A percentile compares a stretch with the other conserved stretches of the same genome.
phyloP scores from a whole-genome alignment of 148 eudicot genomes.

The Spergularia marina region DNA sequence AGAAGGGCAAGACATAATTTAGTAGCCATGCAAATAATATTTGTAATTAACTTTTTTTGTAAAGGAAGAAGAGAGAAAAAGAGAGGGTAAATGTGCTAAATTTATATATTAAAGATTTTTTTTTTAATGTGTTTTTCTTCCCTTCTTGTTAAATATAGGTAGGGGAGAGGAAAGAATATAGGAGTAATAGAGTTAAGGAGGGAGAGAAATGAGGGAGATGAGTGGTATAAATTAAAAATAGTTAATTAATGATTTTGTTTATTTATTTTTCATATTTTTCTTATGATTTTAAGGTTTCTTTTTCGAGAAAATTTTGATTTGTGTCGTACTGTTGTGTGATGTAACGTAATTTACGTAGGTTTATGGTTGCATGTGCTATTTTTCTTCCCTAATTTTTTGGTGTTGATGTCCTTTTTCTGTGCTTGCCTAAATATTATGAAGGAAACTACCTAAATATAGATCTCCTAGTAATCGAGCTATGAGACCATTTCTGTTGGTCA shows the following conservation, averaged over 20 bases:
- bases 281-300: not conserved
- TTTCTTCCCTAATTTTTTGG: conserved; percentile 3
- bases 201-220: conserved; percentile 20
- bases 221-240: conserved; percentile 4
- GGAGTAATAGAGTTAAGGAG: conserved; percentile 19
- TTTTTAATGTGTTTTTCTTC: conserved; percentile 17
- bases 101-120: not conserved
- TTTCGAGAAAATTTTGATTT: not conserved
- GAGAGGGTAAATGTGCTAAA: not conserved
- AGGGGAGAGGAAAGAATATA: conserved; percentile 15
- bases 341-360: conserved; percentile 29
- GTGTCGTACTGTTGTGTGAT: conserved; percentile 10
- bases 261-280: not conserved
- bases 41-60: not conserved
- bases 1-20: conserved; percentile 24
- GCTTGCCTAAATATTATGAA: not conserved
- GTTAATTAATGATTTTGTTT: not conserved
- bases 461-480: not conserved
- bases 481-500: not conserved
- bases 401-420: not conserved
- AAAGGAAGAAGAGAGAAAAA: conserved; percentile 14
- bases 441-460: not conserved
- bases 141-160: conserved; percentile 18
- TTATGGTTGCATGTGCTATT: conserved; percentile 8
- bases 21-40: conserved; percentile 27